A percentile compares a stretch with the other conserved stretches of the same genome.
phyloP scores from a whole-genome alignment of 106 monocot species.

The Allium fistulosum region DNA sequence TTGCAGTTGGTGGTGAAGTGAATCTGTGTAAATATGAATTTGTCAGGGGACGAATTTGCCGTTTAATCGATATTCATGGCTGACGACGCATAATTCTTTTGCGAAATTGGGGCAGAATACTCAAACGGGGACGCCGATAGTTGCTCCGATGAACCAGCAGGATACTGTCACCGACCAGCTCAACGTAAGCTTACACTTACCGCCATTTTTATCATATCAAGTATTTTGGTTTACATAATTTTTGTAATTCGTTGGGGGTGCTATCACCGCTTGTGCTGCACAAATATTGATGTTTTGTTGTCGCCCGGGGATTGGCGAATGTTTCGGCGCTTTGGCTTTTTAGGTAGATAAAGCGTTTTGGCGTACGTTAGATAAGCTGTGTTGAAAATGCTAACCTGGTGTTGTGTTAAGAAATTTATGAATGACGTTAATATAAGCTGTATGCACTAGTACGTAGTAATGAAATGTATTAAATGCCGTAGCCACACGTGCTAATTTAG shows the following conservation, averaged over 20 bases:
- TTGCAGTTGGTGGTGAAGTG: no score
- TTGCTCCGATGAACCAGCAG: conserved; percentile 38
- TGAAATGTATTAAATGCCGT: no score
- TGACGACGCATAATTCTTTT: conserved; percentile 87
- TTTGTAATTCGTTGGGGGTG: neutral
- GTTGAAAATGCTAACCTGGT: no score
- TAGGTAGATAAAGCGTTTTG: no score
- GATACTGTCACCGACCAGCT: conserved; percentile 47
- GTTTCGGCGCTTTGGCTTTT: neutral
- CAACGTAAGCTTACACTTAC: conserved; percentile 18
- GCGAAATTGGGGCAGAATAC: conserved; percentile 22
- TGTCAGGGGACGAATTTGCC: conserved; percentile 39
- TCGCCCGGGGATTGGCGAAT: neutral
- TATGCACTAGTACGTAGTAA: no score
- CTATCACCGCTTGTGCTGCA: neutral
- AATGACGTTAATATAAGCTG: no score
- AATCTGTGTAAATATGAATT: neutral
- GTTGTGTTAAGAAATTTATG: no score
- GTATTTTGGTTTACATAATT: no score
- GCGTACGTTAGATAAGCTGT: no score
- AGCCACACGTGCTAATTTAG: no score
- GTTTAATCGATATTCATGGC: conserved; percentile 83
- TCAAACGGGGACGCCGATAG: conserved; percentile 15
- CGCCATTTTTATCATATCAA: neutral
- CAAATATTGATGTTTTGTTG: neutral